phyloP scores from a whole-genome alignment of 805 yeast genomes.

The Barnettozyma pratensis region DNA sequence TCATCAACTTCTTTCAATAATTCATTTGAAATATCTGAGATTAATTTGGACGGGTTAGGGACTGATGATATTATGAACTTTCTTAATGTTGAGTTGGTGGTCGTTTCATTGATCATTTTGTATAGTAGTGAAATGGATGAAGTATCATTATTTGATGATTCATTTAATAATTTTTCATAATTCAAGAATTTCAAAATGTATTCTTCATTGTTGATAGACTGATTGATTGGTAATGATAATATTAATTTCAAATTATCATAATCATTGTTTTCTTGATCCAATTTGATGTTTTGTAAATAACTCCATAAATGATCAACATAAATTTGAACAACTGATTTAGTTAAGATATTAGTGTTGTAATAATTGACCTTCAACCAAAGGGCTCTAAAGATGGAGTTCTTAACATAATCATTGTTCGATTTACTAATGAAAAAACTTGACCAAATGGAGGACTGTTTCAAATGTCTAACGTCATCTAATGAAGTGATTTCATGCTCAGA shows the following conservation, averaged over 20 bases:
- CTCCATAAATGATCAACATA: slow-evolving; percentile 26
- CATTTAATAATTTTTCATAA: slow-evolving; percentile 13
- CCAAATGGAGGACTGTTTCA: slow-evolving; percentile 13
- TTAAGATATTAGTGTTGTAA: slow-evolving; percentile 15
- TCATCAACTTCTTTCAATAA: slow-evolving; percentile 13
- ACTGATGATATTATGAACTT: slow-evolving; percentile 22
- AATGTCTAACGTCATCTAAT: slow-evolving; percentile 20
- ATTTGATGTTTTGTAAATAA: slow-evolving; percentile 19
- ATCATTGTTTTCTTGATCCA: slow-evolving; percentile 12
- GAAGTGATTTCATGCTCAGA: neutral
- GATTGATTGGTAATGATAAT: slow-evolving; percentile 17
- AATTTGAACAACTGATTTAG: slow-evolving; percentile 16
- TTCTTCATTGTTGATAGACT: slow-evolving; percentile 25
- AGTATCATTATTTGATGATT: slow-evolving; percentile 12
- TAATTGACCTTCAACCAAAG: slow-evolving; percentile 18
- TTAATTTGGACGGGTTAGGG: slow-evolving; percentile 14
- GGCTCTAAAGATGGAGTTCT: slow-evolving; percentile 24
- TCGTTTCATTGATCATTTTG: slow-evolving; percentile 18
- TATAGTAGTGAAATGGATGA: slow-evolving; percentile 15
- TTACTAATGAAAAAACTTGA: slow-evolving; percentile 15
- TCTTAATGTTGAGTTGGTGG: slow-evolving; percentile 18
- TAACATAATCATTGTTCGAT: slow-evolving; percentile 19
- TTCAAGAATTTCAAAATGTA: slow-evolving; percentile 19
- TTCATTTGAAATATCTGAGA: slow-evolving; percentile 14
- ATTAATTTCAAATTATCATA: slow-evolving; percentile 25